Evolutionary conservation across 169 alveolate genomes (phyloP).

Genomic region (Plasmodium knowlesi): DNA sequence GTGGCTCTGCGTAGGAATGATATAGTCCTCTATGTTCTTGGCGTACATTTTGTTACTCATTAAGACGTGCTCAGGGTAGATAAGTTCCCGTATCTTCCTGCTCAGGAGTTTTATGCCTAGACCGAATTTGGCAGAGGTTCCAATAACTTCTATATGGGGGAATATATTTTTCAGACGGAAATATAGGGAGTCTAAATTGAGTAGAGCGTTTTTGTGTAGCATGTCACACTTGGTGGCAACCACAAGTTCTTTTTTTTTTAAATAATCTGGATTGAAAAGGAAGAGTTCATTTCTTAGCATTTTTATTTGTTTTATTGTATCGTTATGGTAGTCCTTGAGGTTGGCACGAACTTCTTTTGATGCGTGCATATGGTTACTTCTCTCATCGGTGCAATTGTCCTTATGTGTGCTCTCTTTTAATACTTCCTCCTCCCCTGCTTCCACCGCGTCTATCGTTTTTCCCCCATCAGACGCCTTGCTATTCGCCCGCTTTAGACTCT

Average conservation of each 20-base stretch:
- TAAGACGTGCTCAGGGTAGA: slow-evolving; percentile 60
- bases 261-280: slow-evolving; percentile 56
- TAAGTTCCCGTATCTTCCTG: slow-evolving; percentile 56
- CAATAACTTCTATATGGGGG: slow-evolving; percentile 83
- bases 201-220: slow-evolving; percentile 84
- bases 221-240: slow-evolving; percentile 88
- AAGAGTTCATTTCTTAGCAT: slow-evolving; percentile 72
- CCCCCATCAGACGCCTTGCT: background rate
- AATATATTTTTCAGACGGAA: slow-evolving; percentile 75
- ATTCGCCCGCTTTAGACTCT: background rate
- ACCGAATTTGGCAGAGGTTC: slow-evolving; percentile 87
- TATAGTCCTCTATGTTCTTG: slow-evolving; percentile 55
- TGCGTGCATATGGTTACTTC: background rate
- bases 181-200: slow-evolving; percentile 83
- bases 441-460: background rate
- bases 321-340: slow-evolving; percentile 47
- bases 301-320: slow-evolving; percentile 68
- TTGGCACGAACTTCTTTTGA: background rate
- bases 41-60: slow-evolving; percentile 55
- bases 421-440: background rate
- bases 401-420: background rate
- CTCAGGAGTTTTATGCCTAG: slow-evolving; percentile 80
- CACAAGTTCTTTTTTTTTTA: slow-evolving; percentile 74
- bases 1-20: slow-evolving; percentile 54
- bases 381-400: background rate